phyloP scores from a whole-genome alignment of 768 basidiomycete genomes.

The Mrakia gelida region DNA sequence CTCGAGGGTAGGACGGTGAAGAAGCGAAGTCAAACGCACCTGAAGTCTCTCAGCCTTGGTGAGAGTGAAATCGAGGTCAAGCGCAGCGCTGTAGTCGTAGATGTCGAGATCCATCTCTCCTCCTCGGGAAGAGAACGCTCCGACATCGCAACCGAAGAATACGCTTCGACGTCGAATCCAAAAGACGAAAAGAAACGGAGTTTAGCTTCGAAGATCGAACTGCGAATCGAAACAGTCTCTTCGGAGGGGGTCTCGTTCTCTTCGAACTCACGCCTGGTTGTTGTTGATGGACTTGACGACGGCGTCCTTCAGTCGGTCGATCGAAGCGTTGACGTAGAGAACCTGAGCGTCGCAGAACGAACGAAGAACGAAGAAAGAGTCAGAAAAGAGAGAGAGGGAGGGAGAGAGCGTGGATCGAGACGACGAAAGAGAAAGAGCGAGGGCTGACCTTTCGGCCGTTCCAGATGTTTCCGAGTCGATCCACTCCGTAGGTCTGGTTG shows the following conservation, averaged over 20 bases:
- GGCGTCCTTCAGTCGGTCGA: slow-evolving; percentile 70
- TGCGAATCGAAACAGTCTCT: too few relatives aligned
- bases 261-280: slow-evolving; percentile 56
- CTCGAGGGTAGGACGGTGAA: too few relatives aligned
- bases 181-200: too few relatives aligned
- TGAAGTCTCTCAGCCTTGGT: slow-evolving; percentile 27
- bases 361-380: too few relatives aligned
- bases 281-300: slow-evolving; percentile 83
- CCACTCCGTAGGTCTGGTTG: slow-evolving; percentile 79
- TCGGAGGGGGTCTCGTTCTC: too few relatives aligned
- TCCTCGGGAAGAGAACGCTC: slow-evolving; percentile 16
- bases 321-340: slow-evolving; percentile 73
- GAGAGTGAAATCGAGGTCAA: slow-evolving; percentile 14
- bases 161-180: slow-evolving; percentile 44
- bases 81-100: slow-evolving; percentile 11
- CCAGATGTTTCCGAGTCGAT: slow-evolving; percentile 89
- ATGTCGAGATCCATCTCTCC: slow-evolving; percentile 28
- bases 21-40: neutral
- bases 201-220: too few relatives aligned
- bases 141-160: slow-evolving; percentile 96
- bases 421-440: neutral
- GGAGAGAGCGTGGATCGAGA: neutral
- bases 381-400: neutral
- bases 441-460: slow-evolving; percentile 51
- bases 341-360: neutral